Evolutionary conservation across 805 yeast species (phyloP).

Genomic region (Helenozyma baotianmanensis): DNA sequence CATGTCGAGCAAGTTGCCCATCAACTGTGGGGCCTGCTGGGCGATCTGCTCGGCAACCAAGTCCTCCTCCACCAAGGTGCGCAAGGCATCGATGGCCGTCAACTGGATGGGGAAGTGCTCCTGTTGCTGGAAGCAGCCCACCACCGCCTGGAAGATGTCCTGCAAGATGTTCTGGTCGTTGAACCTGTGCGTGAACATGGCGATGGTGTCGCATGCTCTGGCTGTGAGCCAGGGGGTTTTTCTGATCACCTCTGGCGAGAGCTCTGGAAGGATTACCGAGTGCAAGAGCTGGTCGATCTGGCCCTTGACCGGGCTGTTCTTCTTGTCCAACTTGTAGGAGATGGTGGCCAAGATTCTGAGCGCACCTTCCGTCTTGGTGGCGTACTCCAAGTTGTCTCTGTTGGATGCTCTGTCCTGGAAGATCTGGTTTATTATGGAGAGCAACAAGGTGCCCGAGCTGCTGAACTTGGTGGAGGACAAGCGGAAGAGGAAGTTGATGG

Average conservation of each 20-base stretch:
- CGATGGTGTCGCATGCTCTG: conserved; percentile 43
- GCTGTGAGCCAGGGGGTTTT: conserved; percentile 41
- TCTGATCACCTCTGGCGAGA: conserved; percentile 24
- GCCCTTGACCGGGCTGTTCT: conserved; percentile 33
- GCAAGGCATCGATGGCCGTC: conserved; percentile 50
- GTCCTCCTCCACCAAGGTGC: conserved; percentile 43
- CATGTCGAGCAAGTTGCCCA: conserved; percentile 41
- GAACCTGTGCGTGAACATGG: conserved; percentile 34
- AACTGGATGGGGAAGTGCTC: conserved; percentile 47
- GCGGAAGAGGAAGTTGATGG: conserved; percentile 42
- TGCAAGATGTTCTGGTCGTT: conserved; percentile 31
- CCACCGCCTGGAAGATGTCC: conserved; percentile 39
- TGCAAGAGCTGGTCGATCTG: conserved; percentile 37
- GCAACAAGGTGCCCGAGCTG: conserved; percentile 28
- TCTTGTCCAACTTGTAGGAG: conserved; percentile 33
- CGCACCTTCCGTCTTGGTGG: conserved; percentile 40
- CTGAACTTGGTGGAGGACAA: conserved; percentile 36
- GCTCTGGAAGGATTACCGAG: conserved; percentile 38
- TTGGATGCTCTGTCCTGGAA: conserved; percentile 30
- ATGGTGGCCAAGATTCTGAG: conserved; percentile 38
- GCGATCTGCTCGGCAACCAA: conserved; percentile 34
- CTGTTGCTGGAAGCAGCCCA: conserved; percentile 34
- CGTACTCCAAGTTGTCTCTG: conserved; percentile 22
- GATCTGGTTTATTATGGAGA: conserved; percentile 29
- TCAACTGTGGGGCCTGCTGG: conserved; percentile 41